phyloP scores from a whole-genome alignment of 495 filamentous ascomycete species.

The Xylaria palmicola region DNA sequence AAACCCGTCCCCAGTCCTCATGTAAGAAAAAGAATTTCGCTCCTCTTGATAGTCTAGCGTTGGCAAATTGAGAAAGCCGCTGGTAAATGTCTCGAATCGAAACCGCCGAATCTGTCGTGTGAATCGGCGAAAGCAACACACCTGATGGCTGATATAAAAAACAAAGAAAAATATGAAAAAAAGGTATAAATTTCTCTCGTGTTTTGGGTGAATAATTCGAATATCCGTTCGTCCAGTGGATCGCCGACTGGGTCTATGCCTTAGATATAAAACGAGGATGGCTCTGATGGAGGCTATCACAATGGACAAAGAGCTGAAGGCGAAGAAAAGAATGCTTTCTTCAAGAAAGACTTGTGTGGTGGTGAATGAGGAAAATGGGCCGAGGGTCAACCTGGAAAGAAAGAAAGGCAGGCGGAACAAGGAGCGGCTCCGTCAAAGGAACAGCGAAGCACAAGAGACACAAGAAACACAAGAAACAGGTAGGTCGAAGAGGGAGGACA shows the following conservation, averaged over 20 bases:
- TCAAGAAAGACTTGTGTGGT: slow-evolving; percentile 16
- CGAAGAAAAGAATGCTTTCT: not conserved
- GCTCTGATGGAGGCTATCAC: not conserved
- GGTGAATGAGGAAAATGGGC: slow-evolving; percentile 27
- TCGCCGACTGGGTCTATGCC: not conserved
- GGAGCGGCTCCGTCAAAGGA: slow-evolving; percentile 18
- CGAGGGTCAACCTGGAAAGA: slow-evolving; percentile 57
- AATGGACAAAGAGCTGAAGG: slow-evolving; percentile 1
- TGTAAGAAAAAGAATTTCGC: not conserved
- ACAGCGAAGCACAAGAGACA: slow-evolving; percentile 11
- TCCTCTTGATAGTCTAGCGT: not conserved
- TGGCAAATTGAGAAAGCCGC: not conserved
- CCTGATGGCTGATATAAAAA: too few species aligned
- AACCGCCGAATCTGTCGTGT: not conserved
- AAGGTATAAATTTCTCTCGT: not conserved
- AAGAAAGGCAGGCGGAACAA: slow-evolving; percentile 33
- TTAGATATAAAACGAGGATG: not conserved
- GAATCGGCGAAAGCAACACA: too few species aligned
- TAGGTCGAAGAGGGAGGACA: not conserved
- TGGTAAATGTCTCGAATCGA: not conserved
- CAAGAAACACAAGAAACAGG: slow-evolving; percentile 10
- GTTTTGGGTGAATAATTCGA: not conserved
- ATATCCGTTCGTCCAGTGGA: slow-evolving; percentile 5
- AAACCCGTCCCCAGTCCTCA: not conserved
- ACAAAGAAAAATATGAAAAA: not conserved